Base-by-base conservation (phyloP, 345 rosid species). In the Chamaenerion angustifolium region DNA sequence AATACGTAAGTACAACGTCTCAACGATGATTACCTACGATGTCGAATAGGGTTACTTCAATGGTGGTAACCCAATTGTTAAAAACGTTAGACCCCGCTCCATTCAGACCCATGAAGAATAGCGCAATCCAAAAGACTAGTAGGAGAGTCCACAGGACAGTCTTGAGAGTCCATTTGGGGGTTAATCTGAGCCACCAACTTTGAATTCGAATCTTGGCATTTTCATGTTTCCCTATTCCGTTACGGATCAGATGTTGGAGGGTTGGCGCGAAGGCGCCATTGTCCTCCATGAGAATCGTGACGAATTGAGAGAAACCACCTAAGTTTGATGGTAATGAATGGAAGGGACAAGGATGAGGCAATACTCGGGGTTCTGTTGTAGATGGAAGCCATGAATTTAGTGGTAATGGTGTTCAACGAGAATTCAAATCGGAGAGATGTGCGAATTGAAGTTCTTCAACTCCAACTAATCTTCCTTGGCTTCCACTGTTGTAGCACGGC, bases 121-220 rank as follows among this genome's bases (percentile, higher is more conserved):
- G 9, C 45, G 31, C 40, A 17, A 69, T 31, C 74, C 74, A 69
- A 16, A 37, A 16, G 35, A 65, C 19, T 47, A 69, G n/a, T n/a
- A n/a, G 55, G 51, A 51, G 14, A 10, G 42, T 37, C 63, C 60
- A 57, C 60, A 69, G 46, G 21, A 14, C 15, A 3, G 43, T 23
- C 57, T 61, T 60, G 51, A 69, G 63, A 44, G 53, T 10, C 66
- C 66, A 57, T 57, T 51, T 55, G 43, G 56, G 56, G 13, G 43
- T 3, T 1, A 42, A 42, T 17, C 12, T 47, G 53, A 48, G 49
- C 37, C 42, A 21, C 43, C 10, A 48, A 6, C 61, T 54, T 3
- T 53, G 44, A 43, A 47, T 11, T 23, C 15, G 54, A 35, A 12
- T 45, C 4, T 17, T 50, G 18, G 16, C 4, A 0, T 4, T 4